Base-by-base conservation (phyloP, 2,329 filamentous ascomycete species). In the Didymosphaeria variabile region DNA sequence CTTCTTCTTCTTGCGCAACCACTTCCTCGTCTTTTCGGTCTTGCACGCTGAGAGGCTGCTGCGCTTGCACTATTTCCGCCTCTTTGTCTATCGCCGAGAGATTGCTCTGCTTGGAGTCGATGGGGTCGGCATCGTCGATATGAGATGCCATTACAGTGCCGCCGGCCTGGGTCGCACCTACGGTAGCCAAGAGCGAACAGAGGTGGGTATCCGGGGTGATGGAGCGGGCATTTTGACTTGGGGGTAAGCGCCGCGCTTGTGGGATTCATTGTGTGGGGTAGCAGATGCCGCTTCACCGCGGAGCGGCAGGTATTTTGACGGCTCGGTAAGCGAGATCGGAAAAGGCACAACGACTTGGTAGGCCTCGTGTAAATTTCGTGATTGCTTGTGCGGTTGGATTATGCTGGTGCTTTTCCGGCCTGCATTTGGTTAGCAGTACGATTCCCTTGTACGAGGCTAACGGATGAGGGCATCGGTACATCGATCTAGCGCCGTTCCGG, bases 11-110 rank as follows among this genome's bases (percentile, higher is more conserved):
- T 21, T 54, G 50, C 45, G 42, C 54, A 1, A 29, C 45, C 12
- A 40, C 29, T 40, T 65, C 62, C 23, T 59, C 60, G 42, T 67
- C 62, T 36, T 61, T 57, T 15, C 19, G 23, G 26, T 54, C 51
- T 12, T 44, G 51, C 51, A 17, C 23, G 29, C 55, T 61, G 32
- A 55, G 52, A 34, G 61, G 61, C 32, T 57, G 60, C 34, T 61
- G 57, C 31, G 62, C 52, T 34, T 66, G 59, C 32, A 60, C 50
- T 2, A 57, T 54, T 31, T 59, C 61, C 26, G 46, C 53, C 53
- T 62, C 63, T 45, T 53, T n/a, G 23, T 57, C 53, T 46, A 34
- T 34, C 15, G 56, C 46, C 31, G 46, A 47, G 9, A 49, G 29
- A 21, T 45, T 15, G 19, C 34, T 42, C 9, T 40, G n/a, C 23